Conservation (phyloP, 208 protist species). For the Acanthamoeba culbertsoni region DNA sequence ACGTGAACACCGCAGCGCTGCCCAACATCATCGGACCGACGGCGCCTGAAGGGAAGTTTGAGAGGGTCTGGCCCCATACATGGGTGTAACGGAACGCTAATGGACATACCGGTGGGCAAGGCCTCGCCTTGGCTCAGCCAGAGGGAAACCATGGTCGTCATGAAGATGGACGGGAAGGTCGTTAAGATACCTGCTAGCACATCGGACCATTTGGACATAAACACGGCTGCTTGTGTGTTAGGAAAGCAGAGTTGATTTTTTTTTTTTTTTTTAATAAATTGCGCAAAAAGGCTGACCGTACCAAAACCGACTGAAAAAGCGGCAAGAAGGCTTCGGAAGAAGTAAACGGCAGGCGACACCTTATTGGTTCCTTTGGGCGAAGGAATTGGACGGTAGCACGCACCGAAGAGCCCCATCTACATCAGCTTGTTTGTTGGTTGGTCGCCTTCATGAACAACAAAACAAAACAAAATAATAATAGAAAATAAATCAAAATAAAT, state of each 20-base stretch:
- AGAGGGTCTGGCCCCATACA: too few relatives aligned
- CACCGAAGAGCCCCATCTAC: not conserved
- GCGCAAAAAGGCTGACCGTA: not conserved
- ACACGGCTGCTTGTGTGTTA: not conserved
- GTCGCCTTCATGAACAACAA: not conserved
- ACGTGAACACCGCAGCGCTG: not conserved
- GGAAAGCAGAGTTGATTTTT: not conserved
- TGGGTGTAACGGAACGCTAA: not conserved
- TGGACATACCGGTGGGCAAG: not conserved
- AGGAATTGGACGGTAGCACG: not conserved
- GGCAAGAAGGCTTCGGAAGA: not conserved
- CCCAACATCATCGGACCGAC: slow-evolving; percentile 49
- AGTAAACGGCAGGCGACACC: not conserved
- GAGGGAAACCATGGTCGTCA: slow-evolving; percentile 6
- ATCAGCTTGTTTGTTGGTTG: not conserved
- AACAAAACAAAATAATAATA: too few relatives aligned
- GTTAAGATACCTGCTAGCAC: slow-evolving; percentile 28
- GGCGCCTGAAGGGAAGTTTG: not conserved
- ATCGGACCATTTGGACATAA: not conserved
- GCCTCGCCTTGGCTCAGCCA: slow-evolving; percentile 48
- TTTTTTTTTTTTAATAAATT: not conserved
- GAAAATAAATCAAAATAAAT: not conserved
- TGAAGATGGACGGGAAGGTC: not conserved
- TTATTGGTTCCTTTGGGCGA: slow-evolving; percentile 21
- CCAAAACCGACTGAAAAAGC: not conserved